Evolutionary conservation across 176 grass and related monocot species (phyloP).

Genomic region (Otatea glauca): DNA sequence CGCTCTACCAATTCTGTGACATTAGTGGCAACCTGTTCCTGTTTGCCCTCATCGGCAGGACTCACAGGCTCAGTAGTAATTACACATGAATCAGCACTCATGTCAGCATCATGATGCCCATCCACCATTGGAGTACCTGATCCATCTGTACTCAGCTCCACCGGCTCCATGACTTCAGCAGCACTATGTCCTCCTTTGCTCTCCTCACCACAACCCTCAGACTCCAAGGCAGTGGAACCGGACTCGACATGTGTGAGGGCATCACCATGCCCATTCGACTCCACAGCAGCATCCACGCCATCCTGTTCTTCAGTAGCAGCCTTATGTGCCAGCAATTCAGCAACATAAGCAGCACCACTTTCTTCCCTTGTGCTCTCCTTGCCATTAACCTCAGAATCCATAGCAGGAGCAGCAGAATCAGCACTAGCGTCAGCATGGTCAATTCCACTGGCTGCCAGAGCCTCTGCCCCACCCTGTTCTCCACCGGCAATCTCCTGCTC

Average conservation of each 20-base stretch:
- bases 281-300: neutral
- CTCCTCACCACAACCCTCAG: slow-evolving; percentile 9
- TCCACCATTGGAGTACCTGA: neutral
- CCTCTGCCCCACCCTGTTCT: neutral
- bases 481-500: slow-evolving; percentile 26
- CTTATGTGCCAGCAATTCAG: neutral
- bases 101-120: slow-evolving; percentile 4
- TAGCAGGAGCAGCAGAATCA: slow-evolving; percentile 27
- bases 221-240: neutral
- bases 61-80: neutral
- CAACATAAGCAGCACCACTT: slow-evolving; percentile 18
- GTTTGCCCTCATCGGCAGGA: slow-evolving; percentile 17
- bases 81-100: slow-evolving; percentile 23
- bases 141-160: slow-evolving; percentile 17
- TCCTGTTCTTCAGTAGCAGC: slow-evolving; percentile 22
- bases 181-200: slow-evolving; percentile 23
- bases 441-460: neutral
- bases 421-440: neutral
- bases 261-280: neutral
- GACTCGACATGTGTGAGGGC: neutral
- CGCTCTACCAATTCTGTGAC: slow-evolving; percentile 14
- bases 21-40: neutral
- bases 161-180: slow-evolving; percentile 8
- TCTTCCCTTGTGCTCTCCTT: slow-evolving; percentile 26
- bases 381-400: slow-evolving; percentile 21